Evolutionary conservation across 163 green algal genomes (phyloP), one percentile per base, ranked within the genome.

Genomic region (Trebouxia gelatinosa): DNA sequence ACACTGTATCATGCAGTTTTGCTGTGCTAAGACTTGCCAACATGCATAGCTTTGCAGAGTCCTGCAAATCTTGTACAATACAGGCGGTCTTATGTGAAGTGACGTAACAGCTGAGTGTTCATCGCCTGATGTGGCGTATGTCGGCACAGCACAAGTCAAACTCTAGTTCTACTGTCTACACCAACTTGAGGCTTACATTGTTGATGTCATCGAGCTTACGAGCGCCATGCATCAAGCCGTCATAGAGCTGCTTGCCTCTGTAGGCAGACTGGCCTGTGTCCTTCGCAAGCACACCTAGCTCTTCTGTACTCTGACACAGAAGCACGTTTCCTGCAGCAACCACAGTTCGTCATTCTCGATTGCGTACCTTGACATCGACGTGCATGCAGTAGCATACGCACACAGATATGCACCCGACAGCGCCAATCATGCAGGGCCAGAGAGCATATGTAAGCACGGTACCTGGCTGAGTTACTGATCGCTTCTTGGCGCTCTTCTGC

Each of bases 241-340:
- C 86, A 31, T 84, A 64, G 32, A 97, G 82, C 86, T 97, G 93
- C 85, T 92, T 90, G 34, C 83, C 93, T 0, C 93, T 85, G 81
- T 92, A 97, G 6, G 67, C 64, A 0, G 86, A 86, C 82, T 95
- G 87, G 5, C 89, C 89, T 16, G 87, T 59, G 6, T 77, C 59
- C 46, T 83, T 77, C 17, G 85, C 86, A 57, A 98, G 82, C 48
- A 84, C 72, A 43, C 83, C 80, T 71, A 97, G 80, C 81, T 94
- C 87, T 34, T 89, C 77, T 26, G 82, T 19, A 2, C 70, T 85
- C 34, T 81, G 76, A 6, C 88, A 90, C 61, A 98, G 82, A 23
- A 97, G 75, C 13, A 95, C 87, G 28, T 59, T 35, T 16, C 34
- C 70, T 58, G 37, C 57, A 74, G 46, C 37, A 78, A 28, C 29